Evolutionary conservation across 495 filamentous ascomycete species (phyloP), one percentile per base, ranked within the genome.

Genomic region (Aspergillus incahuasiensis): DNA sequence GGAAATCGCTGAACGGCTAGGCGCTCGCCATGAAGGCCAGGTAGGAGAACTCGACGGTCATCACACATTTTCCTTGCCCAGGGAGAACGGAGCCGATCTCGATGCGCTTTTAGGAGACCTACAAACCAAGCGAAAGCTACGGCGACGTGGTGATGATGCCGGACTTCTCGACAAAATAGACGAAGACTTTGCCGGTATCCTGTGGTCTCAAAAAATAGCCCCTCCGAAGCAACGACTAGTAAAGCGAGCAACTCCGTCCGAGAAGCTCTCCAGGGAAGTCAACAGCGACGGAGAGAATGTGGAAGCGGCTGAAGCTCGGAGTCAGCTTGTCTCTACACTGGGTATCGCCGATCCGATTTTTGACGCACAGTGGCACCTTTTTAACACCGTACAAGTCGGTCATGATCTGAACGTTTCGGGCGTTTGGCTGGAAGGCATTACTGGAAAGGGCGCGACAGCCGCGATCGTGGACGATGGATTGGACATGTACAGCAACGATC

Each of bases 391-490:
- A 8, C 84, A 95, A 64, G 63, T 82, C 13, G 92, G 92, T 12
- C 89, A 97, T 70, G 92, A 97, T 69, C 79, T 98, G 42, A 98
- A 98, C 65, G 91, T 97, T 28, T 94, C 91, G 1, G 91, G 84
- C 28, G 72, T 97, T 16, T 98, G 94, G 94, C 65, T 89, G 58
- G 81, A 92, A 55, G 92, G 92, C n/a, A 86, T 96, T 34, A 98
- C 95, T 0, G 94, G 94, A 22, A 80, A 89, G 60, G 94, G 94
- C 59, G 81, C 88, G 9, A 94, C 87, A 1, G 90, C 94, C 5
- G 91, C 92, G 38, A 91, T 98, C 63, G 89, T 98, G 8, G 94
- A 98, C 62, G 94, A 98, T 71, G 94, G 94, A 1, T 70, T 98
- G 59, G 94, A 98, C 63, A 94, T 98, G 90, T 87, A 98, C 71